Conservation (phyloP, 768 basidiomycete genomes). For the Pilatotrama ljubarskyi region DNA sequence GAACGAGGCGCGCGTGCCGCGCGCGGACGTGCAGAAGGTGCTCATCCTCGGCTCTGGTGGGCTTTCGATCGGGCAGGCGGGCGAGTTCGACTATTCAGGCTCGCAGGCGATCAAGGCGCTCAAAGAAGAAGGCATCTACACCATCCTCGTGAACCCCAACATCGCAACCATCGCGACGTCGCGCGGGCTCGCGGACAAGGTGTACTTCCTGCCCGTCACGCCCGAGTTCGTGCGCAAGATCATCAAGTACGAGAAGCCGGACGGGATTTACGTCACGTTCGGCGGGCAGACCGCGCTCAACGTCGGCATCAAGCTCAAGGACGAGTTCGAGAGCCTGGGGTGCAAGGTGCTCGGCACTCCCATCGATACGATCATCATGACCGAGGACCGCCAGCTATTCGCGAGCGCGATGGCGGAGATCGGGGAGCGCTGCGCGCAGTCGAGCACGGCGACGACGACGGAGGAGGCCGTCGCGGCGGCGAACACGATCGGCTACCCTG, state of each 20-base stretch:
- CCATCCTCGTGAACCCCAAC: slow-evolving; percentile 97
- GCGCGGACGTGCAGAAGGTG: slow-evolving; percentile 85
- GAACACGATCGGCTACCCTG: slow-evolving; percentile 83
- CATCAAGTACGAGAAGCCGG: slow-evolving; percentile 98
- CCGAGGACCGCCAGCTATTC: slow-evolving; percentile 95
- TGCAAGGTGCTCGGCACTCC: slow-evolving; percentile 95
- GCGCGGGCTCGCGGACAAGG: slow-evolving; percentile 97
- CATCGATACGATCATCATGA: slow-evolving; percentile 95
- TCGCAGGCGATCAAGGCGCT: slow-evolving; percentile 99
- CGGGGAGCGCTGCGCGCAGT: slow-evolving; percentile 93
- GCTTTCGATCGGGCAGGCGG: slow-evolving; percentile 96
- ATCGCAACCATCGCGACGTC: slow-evolving; percentile 98
- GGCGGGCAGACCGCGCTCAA: slow-evolving; percentile 97
- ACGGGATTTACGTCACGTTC: slow-evolving; percentile 98
- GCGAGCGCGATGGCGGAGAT: slow-evolving; percentile 93
- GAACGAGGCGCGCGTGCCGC: slow-evolving; percentile 72
- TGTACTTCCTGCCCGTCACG: slow-evolving; percentile 98
- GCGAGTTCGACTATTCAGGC: slow-evolving; percentile 99
- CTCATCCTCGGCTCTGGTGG: slow-evolving; percentile 97
- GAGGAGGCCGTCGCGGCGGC: slow-evolving; percentile 88
- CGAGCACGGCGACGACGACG: slow-evolving; percentile 79
- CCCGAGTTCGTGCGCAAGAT: slow-evolving; percentile 98
- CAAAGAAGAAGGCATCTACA: slow-evolving; percentile 99
- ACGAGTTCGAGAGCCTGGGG: slow-evolving; percentile 88
- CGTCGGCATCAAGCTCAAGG: slow-evolving; percentile 97